Evolutionary conservation across 495 filamentous ascomycete species (phyloP).

Genomic region (Aspergillus incahuasiensis): DNA sequence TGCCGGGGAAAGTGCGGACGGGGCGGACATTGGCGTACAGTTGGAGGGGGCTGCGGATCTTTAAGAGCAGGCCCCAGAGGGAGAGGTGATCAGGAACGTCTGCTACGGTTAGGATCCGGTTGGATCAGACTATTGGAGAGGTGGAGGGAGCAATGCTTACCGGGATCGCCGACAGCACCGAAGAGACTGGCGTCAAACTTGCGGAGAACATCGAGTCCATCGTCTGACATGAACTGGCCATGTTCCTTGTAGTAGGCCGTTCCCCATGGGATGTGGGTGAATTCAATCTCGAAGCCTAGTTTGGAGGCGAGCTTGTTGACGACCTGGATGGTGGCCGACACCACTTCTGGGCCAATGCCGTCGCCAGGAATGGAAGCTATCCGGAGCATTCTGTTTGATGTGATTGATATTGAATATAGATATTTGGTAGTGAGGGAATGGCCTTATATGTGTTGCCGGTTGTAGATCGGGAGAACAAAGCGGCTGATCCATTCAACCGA

Average conservation of each 20-base stretch:
- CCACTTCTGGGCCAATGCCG: conserved; percentile 51
- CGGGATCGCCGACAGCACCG: conserved; percentile 53
- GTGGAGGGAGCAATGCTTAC: conserved; percentile 21
- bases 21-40: conserved; percentile 55
- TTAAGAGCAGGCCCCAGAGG: conserved; percentile 50
- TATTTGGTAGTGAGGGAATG: background rate
- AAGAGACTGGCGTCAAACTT: conserved; percentile 52
- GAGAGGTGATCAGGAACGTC: conserved; percentile 55
- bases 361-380: conserved; percentile 52
- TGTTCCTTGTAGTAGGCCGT: conserved; percentile 48
- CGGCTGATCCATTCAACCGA: no score
- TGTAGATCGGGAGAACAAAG: background rate
- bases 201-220: conserved; percentile 45
- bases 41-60: conserved; percentile 51
- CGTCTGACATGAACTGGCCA: conserved; percentile 50
- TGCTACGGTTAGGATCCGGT: conserved; percentile 12
- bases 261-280: conserved; percentile 49
- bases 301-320: conserved; percentile 39
- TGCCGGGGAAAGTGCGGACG: conserved; percentile 44
- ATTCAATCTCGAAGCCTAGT: conserved; percentile 44
- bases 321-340: conserved; percentile 44
- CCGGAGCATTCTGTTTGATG: conserved; percentile 19
- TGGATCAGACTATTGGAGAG: background rate
- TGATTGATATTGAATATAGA: background rate
- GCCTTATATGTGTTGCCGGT: background rate